A percentile compares a stretch with the other conserved stretches of the same genome.
phyloP scores from a whole-genome alignment of 2,329 filamentous ascomycete genomes.

The Sporothrix schenckii region DNA sequence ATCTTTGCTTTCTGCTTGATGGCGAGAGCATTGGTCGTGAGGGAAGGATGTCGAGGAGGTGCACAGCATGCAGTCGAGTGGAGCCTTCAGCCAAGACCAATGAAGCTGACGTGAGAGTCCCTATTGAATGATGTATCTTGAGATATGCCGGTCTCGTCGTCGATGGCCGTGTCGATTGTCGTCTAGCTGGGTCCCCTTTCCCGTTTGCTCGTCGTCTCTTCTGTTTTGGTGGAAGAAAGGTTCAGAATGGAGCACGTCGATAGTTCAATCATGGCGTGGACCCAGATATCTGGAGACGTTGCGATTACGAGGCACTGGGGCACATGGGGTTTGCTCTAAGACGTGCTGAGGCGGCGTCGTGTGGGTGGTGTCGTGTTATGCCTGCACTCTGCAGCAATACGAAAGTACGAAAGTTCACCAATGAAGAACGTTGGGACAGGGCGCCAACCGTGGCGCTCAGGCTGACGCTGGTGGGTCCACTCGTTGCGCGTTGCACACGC shows the following conservation, averaged over 20 bases:
- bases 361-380: neutral
- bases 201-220: neutral
- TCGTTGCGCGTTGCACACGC: neutral
- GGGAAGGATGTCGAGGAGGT: neutral
- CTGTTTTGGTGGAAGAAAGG: neutral
- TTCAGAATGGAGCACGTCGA: conserved; percentile 20
- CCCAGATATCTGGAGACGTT: conserved; percentile 28
- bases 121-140: neutral
- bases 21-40: conserved; percentile 15
- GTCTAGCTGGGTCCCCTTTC: neutral
- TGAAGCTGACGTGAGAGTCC: neutral
- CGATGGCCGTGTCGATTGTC: neutral
- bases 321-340: neutral
- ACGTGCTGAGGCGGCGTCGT: neutral
- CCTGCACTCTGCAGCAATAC: neutral
- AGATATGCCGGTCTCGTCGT: neutral
- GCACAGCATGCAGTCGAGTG: neutral
- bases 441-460: conserved; percentile 8
- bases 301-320: conserved; percentile 26
- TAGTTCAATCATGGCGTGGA: neutral
- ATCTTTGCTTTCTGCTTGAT: neutral
- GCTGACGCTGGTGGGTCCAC: conserved; percentile 4
- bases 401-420: neutral
- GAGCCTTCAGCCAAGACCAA: neutral
- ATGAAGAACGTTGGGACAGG: neutral